phyloP scores from a whole-genome alignment of 2,329 filamentous ascomycete genomes.

The Paraphoma sp. region DNA sequence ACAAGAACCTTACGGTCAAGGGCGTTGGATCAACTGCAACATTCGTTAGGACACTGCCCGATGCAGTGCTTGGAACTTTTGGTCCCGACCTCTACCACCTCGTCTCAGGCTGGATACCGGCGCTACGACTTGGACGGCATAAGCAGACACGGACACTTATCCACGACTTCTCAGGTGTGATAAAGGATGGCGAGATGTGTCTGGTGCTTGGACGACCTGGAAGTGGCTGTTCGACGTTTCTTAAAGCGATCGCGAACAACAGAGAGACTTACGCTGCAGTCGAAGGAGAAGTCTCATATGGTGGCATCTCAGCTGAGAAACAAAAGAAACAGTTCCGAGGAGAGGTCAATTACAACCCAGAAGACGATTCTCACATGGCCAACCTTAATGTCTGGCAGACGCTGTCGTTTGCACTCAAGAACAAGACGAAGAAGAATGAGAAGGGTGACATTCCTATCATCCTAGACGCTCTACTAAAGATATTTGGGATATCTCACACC shows the following conservation, averaged over 20 bases:
- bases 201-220: conserved; percentile 76
- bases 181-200: conserved; percentile 75
- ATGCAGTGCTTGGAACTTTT: conserved; percentile 78
- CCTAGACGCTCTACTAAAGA: conserved; percentile 72
- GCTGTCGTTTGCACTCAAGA: conserved; percentile 74
- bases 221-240: conserved; percentile 76
- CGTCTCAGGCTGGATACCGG: conserved; percentile 62
- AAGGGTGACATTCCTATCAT: conserved; percentile 71
- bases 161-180: conserved; percentile 70
- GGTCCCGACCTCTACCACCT: conserved; percentile 78
- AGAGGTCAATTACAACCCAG: conserved; percentile 79
- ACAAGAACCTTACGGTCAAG: conserved; percentile 77
- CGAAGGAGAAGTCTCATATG: conserved; percentile 73
- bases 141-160: conserved; percentile 64
- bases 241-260: conserved; percentile 78
- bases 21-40: conserved; percentile 71
- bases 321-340: conserved; percentile 74
- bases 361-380: conserved; percentile 79
- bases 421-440: conserved; percentile 74
- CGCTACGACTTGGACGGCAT: conserved; percentile 56
- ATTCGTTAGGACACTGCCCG: conserved; percentile 75
- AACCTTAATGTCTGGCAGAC: conserved; percentile 80
- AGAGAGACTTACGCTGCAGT: conserved; percentile 70
- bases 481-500: conserved; percentile 81
- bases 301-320: conserved; percentile 71